Evolutionary conservation across 2,329 filamentous ascomycete genomes (phyloP).

Genomic region (Fusarium virguliforme): DNA sequence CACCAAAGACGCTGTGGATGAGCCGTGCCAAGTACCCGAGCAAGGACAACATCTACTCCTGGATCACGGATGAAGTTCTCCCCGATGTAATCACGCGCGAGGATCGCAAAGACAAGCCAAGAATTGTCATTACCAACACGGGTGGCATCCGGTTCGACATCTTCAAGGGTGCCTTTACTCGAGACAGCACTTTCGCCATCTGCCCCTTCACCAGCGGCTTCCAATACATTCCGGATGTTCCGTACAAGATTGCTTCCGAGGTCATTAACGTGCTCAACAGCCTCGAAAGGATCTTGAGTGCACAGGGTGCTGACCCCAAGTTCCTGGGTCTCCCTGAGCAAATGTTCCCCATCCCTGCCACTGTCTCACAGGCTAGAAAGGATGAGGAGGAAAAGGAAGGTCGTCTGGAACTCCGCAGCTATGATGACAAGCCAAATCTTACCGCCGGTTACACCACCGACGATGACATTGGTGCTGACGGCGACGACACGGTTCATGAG

Average conservation of each 20-base stretch:
- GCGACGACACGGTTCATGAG: constrained; percentile 90
- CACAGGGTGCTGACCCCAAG: constrained; percentile 58
- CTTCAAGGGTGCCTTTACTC: constrained; percentile 91
- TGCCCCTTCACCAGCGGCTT: constrained; percentile 90
- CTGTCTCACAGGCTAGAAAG: constrained; percentile 33
- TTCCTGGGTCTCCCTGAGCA: constrained; percentile 68
- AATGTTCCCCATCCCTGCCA: constrained; percentile 49
- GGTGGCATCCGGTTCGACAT: constrained; percentile 96
- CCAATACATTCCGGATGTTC: constrained; percentile 83
- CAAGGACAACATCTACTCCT: constrained; percentile 83
- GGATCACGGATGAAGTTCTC: constrained; percentile 83
- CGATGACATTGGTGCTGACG: constrained; percentile 86
- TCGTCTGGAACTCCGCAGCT: constrained; percentile 54
- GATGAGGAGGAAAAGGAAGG: constrained; percentile 44
- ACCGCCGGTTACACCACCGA: constrained; percentile 86
- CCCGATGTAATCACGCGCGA: constrained; percentile 75
- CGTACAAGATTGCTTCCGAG: constrained; percentile 80
- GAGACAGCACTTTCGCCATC: constrained; percentile 87
- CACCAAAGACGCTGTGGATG: constrained; percentile 86
- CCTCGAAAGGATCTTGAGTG: constrained; percentile 65
- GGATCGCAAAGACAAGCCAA: constrained; percentile 72
- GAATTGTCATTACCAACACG: constrained; percentile 86
- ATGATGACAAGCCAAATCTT: constrained; percentile 61
- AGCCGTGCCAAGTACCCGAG: constrained; percentile 82
- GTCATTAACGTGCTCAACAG: constrained; percentile 75